These are phyloP conservation scores for Erythrophleum fordii DNA, from an alignment of 306 rosid genomes.

Conservation along the genomic window DNA sequence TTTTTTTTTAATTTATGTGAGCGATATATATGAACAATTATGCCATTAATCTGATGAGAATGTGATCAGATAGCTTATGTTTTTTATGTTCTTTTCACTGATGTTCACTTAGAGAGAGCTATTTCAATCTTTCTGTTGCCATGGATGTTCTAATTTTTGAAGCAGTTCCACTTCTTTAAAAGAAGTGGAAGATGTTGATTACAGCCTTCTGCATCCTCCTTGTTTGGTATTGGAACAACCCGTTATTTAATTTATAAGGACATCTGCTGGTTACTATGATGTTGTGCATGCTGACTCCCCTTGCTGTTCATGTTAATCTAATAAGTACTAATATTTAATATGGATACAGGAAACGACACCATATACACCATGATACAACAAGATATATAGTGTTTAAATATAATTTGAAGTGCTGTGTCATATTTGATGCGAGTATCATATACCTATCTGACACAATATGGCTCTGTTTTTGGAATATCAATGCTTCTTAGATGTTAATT, in stretches of 20 bases:
- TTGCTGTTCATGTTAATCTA: not conserved
- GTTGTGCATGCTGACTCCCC: not conserved
- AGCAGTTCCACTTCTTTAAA: not conserved
- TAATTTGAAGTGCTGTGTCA: not conserved
- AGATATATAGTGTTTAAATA: not conserved
- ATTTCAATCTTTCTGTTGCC: not conserved
- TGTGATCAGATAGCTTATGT: not conserved
- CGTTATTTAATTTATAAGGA: not conserved
- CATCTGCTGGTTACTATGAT: not conserved
- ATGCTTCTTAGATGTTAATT: not conserved
- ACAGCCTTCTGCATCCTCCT: slow-evolving; percentile 1
- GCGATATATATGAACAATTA: not conserved
- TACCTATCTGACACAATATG: not conserved
- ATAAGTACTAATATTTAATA: not conserved
- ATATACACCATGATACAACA: not conserved
- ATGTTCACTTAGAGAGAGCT: not conserved
- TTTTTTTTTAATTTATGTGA: not conserved
- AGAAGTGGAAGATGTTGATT: not conserved
- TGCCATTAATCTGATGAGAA: slow-evolving; percentile 3
- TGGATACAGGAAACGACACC: not conserved
- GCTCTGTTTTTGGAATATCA: not conserved
- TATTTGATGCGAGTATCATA: not conserved
- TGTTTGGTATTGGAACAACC: not conserved
- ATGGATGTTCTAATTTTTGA: not conserved
- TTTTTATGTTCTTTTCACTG: not conserved